phyloP scores from a whole-genome alignment of 1,139 yeast genomes.

The Eremothecium cymbalariae region DNA sequence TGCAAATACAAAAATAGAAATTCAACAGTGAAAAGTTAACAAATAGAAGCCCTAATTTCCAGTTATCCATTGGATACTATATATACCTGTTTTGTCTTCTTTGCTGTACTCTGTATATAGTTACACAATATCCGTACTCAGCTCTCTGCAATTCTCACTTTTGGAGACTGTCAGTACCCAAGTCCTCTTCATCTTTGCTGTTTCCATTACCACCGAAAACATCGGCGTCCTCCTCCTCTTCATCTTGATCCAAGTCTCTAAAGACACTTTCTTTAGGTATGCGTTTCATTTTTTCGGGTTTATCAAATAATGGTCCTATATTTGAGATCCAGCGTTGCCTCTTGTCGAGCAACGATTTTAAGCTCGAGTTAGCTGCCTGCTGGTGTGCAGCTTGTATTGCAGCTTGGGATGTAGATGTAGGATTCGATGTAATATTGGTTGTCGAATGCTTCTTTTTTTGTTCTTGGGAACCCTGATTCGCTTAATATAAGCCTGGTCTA shows the following conservation, averaged over 20 bases:
- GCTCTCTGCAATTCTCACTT: constrained; percentile 10
- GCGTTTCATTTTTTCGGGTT: constrained; percentile 61
- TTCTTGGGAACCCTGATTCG: constrained; percentile 76
- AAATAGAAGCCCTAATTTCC: no score
- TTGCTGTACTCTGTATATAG: constrained; percentile 4
- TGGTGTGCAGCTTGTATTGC: constrained; percentile 35
- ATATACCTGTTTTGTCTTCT: no score
- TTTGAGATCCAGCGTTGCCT: constrained; percentile 81
- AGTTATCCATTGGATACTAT: no score
- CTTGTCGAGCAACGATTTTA: constrained; percentile 74
- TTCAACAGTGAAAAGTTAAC: neutral
- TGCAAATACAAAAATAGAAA: neutral
- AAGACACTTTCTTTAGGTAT: constrained; percentile 62
- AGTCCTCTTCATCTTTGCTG: constrained; percentile 29
- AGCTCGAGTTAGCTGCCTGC: constrained; percentile 63
- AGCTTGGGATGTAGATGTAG: constrained; percentile 32
- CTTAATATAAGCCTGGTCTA: constrained; percentile 87
- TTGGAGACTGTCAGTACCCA: constrained; percentile 15
- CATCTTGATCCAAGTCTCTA: constrained; percentile 47
- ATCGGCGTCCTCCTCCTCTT: constrained; percentile 38
- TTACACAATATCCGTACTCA: neutral
- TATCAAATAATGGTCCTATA: constrained; percentile 76
- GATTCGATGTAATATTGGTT: constrained; percentile 24
- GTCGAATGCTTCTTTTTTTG: constrained; percentile 48
- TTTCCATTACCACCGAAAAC: constrained; percentile 19